Evolutionary conservation across 805 yeast genomes (phyloP), one percentile per base, ranked within the genome.

Genomic region (Myxozyma monticola): DNA sequence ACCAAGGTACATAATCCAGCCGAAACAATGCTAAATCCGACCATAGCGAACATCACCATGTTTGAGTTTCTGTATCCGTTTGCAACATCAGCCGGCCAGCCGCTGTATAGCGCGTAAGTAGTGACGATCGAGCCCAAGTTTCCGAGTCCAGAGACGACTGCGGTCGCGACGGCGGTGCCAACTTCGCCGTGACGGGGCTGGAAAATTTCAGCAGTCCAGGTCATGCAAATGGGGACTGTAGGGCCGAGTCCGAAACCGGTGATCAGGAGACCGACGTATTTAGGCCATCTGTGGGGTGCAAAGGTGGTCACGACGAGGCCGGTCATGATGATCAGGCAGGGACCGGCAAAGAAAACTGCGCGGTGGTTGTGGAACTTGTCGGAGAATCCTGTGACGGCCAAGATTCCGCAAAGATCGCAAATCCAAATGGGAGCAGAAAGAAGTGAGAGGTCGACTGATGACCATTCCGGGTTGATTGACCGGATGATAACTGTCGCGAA

Each of bases 381-480:
- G 20, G 93, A 87, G 60, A 88, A 73, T 20, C 95, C 95, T 1
- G 95, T 88, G 49, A 88, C 70, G 12, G 83, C 61, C 34, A 88
- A 63, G 59, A 88, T 88, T 1, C 88, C 89, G 15, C 80, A 83
- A 41, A 85, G 70, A 65, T 88, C 96, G 67, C 86, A 87, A 38
- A 88, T 70, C 96, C 96, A 88, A 60, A 88, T 88, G 28, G 96
- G 96, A 4, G 95, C 96, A 57, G 85, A 84, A 47, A 88, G 72
- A 38, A 88, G 74, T 1, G 91, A 84, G 22, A 88, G 80, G 51
- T 81, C 72, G 59, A 88, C 84, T 2, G 88, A 79, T 1, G 81
- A 68, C 56, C 85, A 71, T 5, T 64, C 58, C 1, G 91, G 83
- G 64, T 85, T 81, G 56, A 83, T 80, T 3, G 78, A 76, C 42